Conservation (phyloP, 2,329 filamentous ascomycete species). For the Bipolaris oryzae region DNA sequence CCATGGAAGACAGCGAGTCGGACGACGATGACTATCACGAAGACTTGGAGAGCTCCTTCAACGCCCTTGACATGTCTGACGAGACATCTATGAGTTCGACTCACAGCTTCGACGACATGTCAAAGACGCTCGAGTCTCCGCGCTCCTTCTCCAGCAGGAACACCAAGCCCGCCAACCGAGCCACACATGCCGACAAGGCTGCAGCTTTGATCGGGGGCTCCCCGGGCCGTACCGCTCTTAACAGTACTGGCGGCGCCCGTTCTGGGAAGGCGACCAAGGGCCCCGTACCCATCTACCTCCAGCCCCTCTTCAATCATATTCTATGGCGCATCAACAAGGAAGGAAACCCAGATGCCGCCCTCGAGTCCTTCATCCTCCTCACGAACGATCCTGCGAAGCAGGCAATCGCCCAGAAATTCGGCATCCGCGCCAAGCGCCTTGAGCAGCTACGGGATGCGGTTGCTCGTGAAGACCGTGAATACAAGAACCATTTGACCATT, state of each 20-base stretch:
- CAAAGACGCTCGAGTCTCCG: constrained; percentile 50
- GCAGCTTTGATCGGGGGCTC: constrained; percentile 21
- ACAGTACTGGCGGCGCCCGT: constrained; percentile 32
- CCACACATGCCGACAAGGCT: constrained; percentile 29
- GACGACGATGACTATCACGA: constrained; percentile 46
- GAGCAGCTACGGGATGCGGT: constrained; percentile 58
- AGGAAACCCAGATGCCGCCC: constrained; percentile 53
- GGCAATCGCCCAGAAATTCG: constrained; percentile 55
- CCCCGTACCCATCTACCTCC: constrained; percentile 49
- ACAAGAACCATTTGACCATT: constrained; percentile 49
- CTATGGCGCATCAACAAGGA: constrained; percentile 60
- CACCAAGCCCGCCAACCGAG: constrained; percentile 32
- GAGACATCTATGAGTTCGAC: constrained; percentile 53
- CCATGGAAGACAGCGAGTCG: constrained; percentile 53
- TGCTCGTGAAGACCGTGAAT: constrained; percentile 56
- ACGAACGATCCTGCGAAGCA: constrained; percentile 57
- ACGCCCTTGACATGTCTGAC: constrained; percentile 44
- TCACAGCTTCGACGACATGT: constrained; percentile 47
- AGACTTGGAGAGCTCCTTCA: constrained; percentile 48
- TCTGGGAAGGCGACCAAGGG: constrained; percentile 36
- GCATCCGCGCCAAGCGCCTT: constrained; percentile 56
- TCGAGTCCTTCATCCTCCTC: constrained; percentile 59
- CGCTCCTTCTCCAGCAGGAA: constrained; percentile 43
- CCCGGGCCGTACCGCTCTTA: constrained; percentile 38
- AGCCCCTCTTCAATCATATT: constrained; percentile 58